Percentiles rank a stretch among this genome's conserved stretches.
phyloP scores from a whole-genome alignment of 176 grass and related monocot genomes.

The Puccinellia tenuiflora region DNA sequence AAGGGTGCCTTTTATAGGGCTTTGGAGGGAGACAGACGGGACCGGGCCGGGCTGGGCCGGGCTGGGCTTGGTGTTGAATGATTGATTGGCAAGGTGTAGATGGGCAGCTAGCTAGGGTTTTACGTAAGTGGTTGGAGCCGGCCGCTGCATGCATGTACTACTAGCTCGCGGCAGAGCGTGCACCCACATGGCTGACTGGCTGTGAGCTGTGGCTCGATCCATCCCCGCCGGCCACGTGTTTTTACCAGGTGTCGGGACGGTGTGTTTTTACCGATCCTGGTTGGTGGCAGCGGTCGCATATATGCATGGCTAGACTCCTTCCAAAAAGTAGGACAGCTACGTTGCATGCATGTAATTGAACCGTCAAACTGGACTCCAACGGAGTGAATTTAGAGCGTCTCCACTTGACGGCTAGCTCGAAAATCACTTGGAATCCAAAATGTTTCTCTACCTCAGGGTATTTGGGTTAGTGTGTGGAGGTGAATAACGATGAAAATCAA shows the following conservation, averaged over 20 bases:
- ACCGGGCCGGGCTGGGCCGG: background rate
- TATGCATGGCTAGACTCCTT: no score
- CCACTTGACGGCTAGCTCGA: no score
- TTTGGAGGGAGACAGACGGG: background rate
- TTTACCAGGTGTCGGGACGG: background rate
- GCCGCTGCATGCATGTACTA: background rate
- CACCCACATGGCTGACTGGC: background rate
- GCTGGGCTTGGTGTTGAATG: background rate
- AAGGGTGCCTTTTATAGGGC: slow-evolving; percentile 34
- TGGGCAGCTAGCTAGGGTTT: background rate
- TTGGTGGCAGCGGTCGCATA: background rate
- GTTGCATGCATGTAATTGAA: no score
- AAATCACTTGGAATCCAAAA: no score
- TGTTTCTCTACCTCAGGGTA: no score
- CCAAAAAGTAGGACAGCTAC: no score
- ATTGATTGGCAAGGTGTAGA: background rate
- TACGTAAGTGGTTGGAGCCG: background rate
- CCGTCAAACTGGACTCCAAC: no score
- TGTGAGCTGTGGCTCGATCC: background rate
- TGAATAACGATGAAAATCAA: no score
- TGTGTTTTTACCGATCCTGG: background rate
- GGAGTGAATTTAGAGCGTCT: no score
- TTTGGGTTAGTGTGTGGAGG: no score
- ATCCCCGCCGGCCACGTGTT: background rate
- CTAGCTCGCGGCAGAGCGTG: background rate